Percentiles rank a stretch among this genome's conserved stretches.
phyloP scores from a whole-genome alignment of 2,329 filamentous ascomycete genomes.

The Colletotrichum agaves region DNA sequence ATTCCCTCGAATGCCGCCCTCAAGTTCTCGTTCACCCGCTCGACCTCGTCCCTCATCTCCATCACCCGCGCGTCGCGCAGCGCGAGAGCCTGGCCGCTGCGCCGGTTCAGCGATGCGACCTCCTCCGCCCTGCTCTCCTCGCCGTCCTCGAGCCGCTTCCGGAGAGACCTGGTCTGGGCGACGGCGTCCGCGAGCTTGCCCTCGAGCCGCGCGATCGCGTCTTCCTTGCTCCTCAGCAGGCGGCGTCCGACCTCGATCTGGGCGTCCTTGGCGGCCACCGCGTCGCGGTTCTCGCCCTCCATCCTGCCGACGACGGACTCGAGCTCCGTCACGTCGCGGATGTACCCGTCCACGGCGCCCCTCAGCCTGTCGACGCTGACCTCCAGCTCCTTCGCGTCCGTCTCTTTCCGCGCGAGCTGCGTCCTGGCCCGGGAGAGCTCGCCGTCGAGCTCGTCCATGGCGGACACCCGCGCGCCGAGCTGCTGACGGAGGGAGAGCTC shows the following conservation, averaged over 20 bases:
- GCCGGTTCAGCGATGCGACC: conserved; percentile 49
- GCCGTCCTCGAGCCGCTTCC: conserved; percentile 50
- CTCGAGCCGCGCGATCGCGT: conserved; percentile 56
- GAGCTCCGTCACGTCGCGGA: conserved; percentile 63
- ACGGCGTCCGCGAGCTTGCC: conserved; percentile 54
- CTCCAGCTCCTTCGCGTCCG: conserved; percentile 58
- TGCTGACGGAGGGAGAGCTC: conserved; percentile 67
- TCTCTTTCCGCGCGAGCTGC: conserved; percentile 51
- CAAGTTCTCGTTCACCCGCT: conserved; percentile 57
- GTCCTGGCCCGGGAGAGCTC: conserved; percentile 52
- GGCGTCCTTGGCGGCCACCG: conserved; percentile 45
- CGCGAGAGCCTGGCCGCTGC: conserved; percentile 60
- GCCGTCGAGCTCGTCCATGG: conserved; percentile 58
- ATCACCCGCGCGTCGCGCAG: conserved; percentile 60
- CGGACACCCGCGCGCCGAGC: conserved; percentile 62
- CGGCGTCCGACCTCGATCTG: conserved; percentile 49
- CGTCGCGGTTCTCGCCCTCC: conserved; percentile 53
- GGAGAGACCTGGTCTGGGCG: conserved; percentile 51
- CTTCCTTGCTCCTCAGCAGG: conserved; percentile 50
- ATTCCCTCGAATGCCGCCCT: conserved; percentile 59
- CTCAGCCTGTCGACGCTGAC: conserved; percentile 61
- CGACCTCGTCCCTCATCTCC: conserved; percentile 61
- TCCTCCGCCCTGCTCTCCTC: conserved; percentile 49
- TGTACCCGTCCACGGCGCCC: conserved; percentile 63
- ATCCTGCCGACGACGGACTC: conserved; percentile 62